Base-by-base conservation (phyloP, 1,139 yeast species). In the Yamadazyma membranifaciens region DNA sequence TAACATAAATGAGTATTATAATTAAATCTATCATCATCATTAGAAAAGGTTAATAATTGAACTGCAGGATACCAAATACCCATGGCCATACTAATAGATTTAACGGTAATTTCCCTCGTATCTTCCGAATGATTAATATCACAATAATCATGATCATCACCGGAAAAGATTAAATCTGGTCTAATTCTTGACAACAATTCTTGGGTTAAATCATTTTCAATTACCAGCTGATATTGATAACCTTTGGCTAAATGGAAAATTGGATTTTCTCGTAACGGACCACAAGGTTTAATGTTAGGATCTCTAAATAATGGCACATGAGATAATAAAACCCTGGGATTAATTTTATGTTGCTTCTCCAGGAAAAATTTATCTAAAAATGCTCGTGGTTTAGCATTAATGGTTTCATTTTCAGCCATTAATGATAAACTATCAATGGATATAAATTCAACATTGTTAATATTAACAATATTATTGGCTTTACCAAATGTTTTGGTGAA, bases 71-170 rank as follows among this genome's bases (percentile, higher is more conserved):
- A 59, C 39, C 59, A 54, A 27, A 75, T 74, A 1, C 83, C 82
- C 82, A 77, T 78, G 20, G 83, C 82, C 80, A 78, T 74, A 34
- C 80, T 73, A 9, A 78, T 70, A 17, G 81, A 74, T 50, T 78
- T 78, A 27, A 78, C 80, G 24, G 80, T 76, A 42, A 77, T 61
- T 49, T 76, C 81, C 26, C 73, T 54, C 2, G 54, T 38, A 4
- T 46, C 42, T 9, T 50, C 56, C 11, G 55, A 51, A 50, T 76
- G 81, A 2, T 45, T 41, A 4, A 74, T 57, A 46, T 75, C 80
- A 52, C 83, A 78, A 52, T 73, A 75, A 51, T 78, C 81, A 50
- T 75, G 81, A 53, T 75, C 81, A 50, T 75, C 81, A 5, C 80
- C 81, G 17, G 73, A 59, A 48, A 72, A 71, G 11, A 75, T 54